Percentiles rank a stretch among this genome's conserved stretches.
phyloP scores from a whole-genome alignment of 2,329 filamentous ascomycete genomes.

The Blumeriella jaapii region DNA sequence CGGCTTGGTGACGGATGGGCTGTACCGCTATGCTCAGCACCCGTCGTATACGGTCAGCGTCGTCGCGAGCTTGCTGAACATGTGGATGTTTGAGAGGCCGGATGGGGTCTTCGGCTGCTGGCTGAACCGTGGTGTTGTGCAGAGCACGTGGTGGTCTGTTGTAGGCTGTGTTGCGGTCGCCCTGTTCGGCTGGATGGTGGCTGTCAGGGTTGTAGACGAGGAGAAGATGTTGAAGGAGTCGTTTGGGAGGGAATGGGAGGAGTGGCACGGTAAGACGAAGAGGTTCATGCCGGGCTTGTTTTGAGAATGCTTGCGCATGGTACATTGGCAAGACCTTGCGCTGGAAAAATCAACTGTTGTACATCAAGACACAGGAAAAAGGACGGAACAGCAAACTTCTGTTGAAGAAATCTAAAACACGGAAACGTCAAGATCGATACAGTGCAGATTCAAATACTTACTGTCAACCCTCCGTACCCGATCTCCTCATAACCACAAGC shows the following conservation, averaged over 20 bases:
- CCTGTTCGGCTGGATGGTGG: conserved; percentile 30
- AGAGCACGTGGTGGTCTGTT: conserved; percentile 7
- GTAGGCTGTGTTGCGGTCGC: conserved; percentile 14
- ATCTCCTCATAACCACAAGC: too few species aligned
- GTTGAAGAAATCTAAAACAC: too few species aligned
- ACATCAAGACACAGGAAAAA: not conserved
- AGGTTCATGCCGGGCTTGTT: conserved; percentile 36
- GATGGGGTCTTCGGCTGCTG: conserved; percentile 33
- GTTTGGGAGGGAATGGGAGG: conserved; percentile 38
- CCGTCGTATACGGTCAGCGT: conserved; percentile 57
- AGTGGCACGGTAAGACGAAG: conserved; percentile 36
- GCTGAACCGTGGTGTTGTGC: conserved; percentile 20
- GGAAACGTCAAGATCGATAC: too few species aligned
- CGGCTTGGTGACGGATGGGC: conserved; percentile 63
- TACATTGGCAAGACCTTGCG: too few species aligned
- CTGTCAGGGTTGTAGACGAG: conserved; percentile 24
- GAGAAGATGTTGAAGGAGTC: conserved; percentile 36
- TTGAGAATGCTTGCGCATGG: conserved; percentile 19
- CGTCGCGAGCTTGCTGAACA: conserved; percentile 27
- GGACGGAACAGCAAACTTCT: too few species aligned
- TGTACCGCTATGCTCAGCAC: conserved; percentile 68
- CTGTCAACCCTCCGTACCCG: too few species aligned
- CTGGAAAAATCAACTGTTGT: not conserved
- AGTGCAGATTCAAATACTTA: too few species aligned
- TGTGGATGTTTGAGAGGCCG: conserved; percentile 27